Evolutionary conservation across 208 protist genomes (phyloP).

Genomic region (Trypanosoma conorhini): DNA sequence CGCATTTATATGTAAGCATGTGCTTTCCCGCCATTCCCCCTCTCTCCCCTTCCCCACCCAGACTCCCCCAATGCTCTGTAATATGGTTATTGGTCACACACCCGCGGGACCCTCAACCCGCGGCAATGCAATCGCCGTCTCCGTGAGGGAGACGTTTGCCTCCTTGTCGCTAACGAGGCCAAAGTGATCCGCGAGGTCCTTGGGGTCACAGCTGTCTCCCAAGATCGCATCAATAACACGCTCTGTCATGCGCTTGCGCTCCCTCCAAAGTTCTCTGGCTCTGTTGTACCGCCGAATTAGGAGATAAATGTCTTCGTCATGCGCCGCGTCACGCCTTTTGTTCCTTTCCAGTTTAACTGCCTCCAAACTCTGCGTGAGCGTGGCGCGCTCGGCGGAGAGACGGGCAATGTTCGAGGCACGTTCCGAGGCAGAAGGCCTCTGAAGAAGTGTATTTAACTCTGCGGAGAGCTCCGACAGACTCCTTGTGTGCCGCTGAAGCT

Average conservation of each 20-base stretch:
- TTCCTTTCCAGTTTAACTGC: constrained; percentile 5
- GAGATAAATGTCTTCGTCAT: constrained; percentile 21
- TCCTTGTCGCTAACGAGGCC: constrained; percentile 68
- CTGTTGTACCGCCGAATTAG: constrained; percentile 44
- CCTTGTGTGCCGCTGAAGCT: constrained; percentile 9
- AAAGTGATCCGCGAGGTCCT: constrained; percentile 52
- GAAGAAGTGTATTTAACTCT: constrained; percentile 13
- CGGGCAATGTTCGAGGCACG: constrained; percentile 9
- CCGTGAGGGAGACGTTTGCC: constrained; percentile 49
- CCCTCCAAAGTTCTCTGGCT: constrained; percentile 59
- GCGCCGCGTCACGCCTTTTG: constrained; percentile 4
- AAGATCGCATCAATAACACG: constrained; percentile 65
- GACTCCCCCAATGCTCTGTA: background rate
- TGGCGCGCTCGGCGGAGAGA: constrained; percentile 18
- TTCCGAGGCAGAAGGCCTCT: constrained; percentile 12
- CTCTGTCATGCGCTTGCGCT: constrained; percentile 65
- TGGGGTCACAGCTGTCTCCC: constrained; percentile 45
- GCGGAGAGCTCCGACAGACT: constrained; percentile 11
- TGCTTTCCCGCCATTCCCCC: background rate
- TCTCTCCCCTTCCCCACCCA: background rate
- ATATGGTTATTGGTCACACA: background rate
- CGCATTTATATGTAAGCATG: background rate
- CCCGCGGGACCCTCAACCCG: constrained; percentile 11
- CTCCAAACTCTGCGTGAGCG: constrained; percentile 13
- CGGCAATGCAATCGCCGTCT: constrained; percentile 52